These are phyloP conservation scores for Dujonia santamariae DNA, from an alignment of 1,139 yeast genomes.

Conservation along the genomic window DNA sequence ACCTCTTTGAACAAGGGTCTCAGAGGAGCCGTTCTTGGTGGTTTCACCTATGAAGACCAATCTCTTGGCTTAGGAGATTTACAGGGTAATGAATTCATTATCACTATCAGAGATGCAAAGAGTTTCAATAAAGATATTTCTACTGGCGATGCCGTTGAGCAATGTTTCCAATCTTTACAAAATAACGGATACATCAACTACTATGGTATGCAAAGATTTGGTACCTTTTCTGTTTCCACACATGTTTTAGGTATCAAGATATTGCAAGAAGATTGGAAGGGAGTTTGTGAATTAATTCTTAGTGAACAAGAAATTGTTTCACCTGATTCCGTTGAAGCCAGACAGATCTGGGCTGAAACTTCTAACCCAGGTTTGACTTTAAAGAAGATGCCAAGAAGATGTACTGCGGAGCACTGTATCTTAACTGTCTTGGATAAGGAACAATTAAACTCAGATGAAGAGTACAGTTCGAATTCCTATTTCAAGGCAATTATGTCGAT, in stretches of 20 bases:
- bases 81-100: conserved; percentile 81
- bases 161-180: conserved; percentile 56
- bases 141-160: conserved; percentile 41
- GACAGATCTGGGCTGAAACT: conserved; percentile 78
- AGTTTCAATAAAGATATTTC: conserved; percentile 21
- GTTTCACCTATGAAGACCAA: conserved; percentile 63
- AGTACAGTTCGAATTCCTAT: conserved; percentile 50
- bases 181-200: conserved; percentile 84
- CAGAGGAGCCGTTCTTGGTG: conserved; percentile 73
- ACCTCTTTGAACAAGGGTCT: conserved; percentile 72
- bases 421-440: conserved; percentile 54
- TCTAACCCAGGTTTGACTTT: conserved; percentile 64
- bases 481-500: conserved; percentile 84
- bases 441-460: conserved; percentile 43
- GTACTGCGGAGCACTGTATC: conserved; percentile 80
- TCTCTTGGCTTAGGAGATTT: conserved; percentile 78
- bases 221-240: conserved; percentile 90
- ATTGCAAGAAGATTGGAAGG: conserved; percentile 72
- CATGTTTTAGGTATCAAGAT: conserved; percentile 78
- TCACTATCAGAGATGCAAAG: conserved; percentile 73
- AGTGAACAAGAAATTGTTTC: conserved; percentile 82
- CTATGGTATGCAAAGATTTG: conserved; percentile 96
- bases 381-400: conserved; percentile 77
- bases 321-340: conserved; percentile 80
- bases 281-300: conserved; percentile 72